Percentiles rank a stretch among this genome's conserved stretches.
These are phyloP conservation scores for Aureobasidium zeae DNA, from an alignment of 2,329 filamentous ascomycete species.

Conservation along the genomic window DNA sequence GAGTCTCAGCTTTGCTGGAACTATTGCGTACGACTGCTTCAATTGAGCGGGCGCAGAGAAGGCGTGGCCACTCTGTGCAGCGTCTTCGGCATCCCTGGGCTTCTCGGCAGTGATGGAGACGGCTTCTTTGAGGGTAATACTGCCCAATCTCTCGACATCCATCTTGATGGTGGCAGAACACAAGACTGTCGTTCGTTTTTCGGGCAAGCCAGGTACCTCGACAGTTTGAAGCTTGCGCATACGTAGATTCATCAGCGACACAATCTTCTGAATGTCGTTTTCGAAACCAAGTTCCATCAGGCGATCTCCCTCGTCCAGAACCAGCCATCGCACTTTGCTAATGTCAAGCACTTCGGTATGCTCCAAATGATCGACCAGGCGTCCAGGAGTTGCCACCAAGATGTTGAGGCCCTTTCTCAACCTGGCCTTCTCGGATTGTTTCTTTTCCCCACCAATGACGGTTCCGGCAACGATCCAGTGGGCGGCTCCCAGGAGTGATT, in stretches of 20 bases:
- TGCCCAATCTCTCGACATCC: conserved; percentile 86
- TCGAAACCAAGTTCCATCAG: conserved; percentile 98
- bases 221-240: conserved; percentile 51
- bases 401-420: conserved; percentile 93
- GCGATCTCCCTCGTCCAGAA: conserved; percentile 94
- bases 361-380: conserved; percentile 82
- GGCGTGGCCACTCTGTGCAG: conserved; percentile 41
- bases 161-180: conserved; percentile 98
- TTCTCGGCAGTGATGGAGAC: conserved; percentile 63
- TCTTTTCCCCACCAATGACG: conserved; percentile 63
- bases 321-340: conserved; percentile 82
- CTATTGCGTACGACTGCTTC: conserved; percentile 82
- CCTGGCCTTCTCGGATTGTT: conserved; percentile 82
- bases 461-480: conserved; percentile 92
- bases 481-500: conserved; percentile 75
- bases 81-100: conserved; percentile 38
- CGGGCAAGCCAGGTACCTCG: conserved; percentile 57
- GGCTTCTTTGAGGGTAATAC: conserved; percentile 90
- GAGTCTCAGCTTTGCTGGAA: conserved; percentile 80
- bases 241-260: conserved; percentile 64
- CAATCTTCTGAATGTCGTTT: conserved; percentile 80
- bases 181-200: conserved; percentile 72
- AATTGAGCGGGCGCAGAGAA: conserved; percentile 86
- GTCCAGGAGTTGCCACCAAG: conserved; percentile 84
- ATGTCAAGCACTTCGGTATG: conserved; percentile 86